A percentile compares a stretch with the other conserved stretches of the same genome.
phyloP scores from a whole-genome alignment of 306 rosid species.

The Comarum palustre region DNA sequence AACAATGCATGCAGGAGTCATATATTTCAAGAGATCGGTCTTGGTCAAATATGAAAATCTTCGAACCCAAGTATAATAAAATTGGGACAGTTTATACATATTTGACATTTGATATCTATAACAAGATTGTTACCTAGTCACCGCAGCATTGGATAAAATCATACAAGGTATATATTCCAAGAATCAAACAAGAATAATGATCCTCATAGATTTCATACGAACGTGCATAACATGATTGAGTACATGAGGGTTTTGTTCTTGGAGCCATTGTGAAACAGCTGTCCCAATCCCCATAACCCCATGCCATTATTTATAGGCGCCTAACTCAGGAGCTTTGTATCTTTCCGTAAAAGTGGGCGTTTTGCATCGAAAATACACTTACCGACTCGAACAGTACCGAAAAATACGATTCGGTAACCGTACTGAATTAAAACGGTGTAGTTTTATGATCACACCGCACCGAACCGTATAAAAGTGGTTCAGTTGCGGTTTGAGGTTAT shows the following conservation, averaged over 20 bases:
- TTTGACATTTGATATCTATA: too few relatives aligned
- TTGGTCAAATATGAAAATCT: background rate
- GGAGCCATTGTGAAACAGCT: conserved; percentile 5
- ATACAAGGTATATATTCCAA: background rate
- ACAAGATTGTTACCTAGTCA: background rate
- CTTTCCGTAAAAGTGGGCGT: too few relatives aligned
- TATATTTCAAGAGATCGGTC: background rate
- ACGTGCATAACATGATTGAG: conserved; percentile 34
- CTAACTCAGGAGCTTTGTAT: conserved; percentile 5
- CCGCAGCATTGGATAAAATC: background rate
- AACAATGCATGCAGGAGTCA: background rate
- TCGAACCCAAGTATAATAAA: background rate
- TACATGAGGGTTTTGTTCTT: background rate
- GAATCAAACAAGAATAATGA: background rate
- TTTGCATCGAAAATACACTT: too few relatives aligned
- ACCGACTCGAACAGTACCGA: too few relatives aligned
- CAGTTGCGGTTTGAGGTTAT: too few relatives aligned
- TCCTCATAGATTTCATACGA: conserved; percentile 7
- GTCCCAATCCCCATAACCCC: conserved; percentile 1
- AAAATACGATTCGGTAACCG: too few relatives aligned
- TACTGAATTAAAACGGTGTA: too few relatives aligned
- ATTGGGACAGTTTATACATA: background rate
- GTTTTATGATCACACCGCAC: too few relatives aligned
- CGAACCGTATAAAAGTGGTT: too few relatives aligned
- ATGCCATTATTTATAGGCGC: background rate